Base-by-base conservation (phyloP, 2,329 filamentous ascomycete genomes). In the Dothistroma pini region DNA sequence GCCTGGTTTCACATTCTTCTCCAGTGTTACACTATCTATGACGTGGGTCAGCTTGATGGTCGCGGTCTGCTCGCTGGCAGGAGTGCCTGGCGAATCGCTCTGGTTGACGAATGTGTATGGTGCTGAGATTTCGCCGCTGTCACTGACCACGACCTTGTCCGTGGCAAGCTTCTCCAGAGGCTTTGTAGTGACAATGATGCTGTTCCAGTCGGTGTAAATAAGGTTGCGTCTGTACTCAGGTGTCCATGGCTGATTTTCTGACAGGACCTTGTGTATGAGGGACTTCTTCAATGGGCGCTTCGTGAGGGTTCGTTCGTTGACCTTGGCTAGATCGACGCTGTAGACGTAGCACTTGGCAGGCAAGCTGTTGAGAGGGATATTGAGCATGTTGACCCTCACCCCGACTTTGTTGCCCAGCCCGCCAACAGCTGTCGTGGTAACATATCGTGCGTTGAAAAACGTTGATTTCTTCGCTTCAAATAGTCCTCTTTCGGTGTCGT, bases 121-220 rank as follows among this genome's bases (percentile, higher is more conserved):
- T 44, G 35, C 32, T 10, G 22, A 16, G 25, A 19, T n/a, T 10
- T n/a, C 22, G 10, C 22, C 12, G 10, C 29, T 11, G 16, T n/a
- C 31, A 22, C 38, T n/a, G 29, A 56, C 25, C 31, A 22, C 8
- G 11, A 38, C 29, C 29, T 54, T 54, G 25, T 9, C 31, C 16
- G 41, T n/a, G 21, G 44, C 22, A 16, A 57, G 12, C 10, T 2
- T 29, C n/a, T 22, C n/a, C 7, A 57, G 29, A 31, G 48, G 56
- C n/a, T 52, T 12, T 19, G 31, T 47, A 31, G 55, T 57, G n/a
- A 57, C 29, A 22, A 57, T 50, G 2, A 16, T 22, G 22, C 11
- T 35, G 12, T 57, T 25, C 56, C 56, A 58, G 32, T 58, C 56
- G 9, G 56, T 58, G 49, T 14, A 58, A 16, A 58, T 44, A 10